Evolutionary conservation across 495 filamentous ascomycete genomes (phyloP).

Genomic region (Podospora pseudopauciseta): DNA sequence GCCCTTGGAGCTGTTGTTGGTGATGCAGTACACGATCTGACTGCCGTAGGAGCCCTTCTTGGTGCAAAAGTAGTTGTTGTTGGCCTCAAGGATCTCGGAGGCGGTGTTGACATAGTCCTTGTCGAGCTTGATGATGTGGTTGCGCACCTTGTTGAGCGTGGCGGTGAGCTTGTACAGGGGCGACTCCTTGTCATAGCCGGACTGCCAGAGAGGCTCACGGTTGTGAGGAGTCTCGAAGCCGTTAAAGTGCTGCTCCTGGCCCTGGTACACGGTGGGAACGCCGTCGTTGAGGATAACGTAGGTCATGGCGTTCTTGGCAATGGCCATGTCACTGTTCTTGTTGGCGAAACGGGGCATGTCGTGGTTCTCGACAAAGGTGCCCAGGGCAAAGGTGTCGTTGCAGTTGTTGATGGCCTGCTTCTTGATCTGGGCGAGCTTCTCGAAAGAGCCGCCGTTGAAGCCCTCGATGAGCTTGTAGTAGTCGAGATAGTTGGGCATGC

Average conservation of each 20-base stretch:
- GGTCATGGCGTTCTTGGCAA: slow-evolving; percentile 68
- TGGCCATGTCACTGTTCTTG: slow-evolving; percentile 50
- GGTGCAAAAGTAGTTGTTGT: slow-evolving; percentile 56
- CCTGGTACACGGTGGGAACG: slow-evolving; percentile 45
- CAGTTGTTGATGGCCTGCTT: slow-evolving; percentile 23
- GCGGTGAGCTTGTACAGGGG: slow-evolving; percentile 59
- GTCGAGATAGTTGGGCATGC: slow-evolving; percentile 64
- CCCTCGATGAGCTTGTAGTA: slow-evolving; percentile 60
- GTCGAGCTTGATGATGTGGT: slow-evolving; percentile 49
- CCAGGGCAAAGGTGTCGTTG: slow-evolving; percentile 37
- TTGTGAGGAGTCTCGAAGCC: slow-evolving; percentile 60
- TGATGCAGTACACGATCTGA: slow-evolving; percentile 32
- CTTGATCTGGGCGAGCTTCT: slow-evolving; percentile 17
- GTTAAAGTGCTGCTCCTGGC: slow-evolving; percentile 70
- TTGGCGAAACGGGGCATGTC: slow-evolving; percentile 67
- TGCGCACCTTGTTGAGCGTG: slow-evolving; percentile 59
- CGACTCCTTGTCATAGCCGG: slow-evolving; percentile 54
- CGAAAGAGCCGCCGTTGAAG: slow-evolving; percentile 27
- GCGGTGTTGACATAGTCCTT: slow-evolving; percentile 50
- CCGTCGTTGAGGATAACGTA: slow-evolving; percentile 66
- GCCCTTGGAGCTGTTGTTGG: slow-evolving; percentile 32
- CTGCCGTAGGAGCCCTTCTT: slow-evolving; percentile 63
- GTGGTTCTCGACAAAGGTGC: slow-evolving; percentile 77
- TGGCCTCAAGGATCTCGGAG: slow-evolving; percentile 53
- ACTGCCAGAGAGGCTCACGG: slow-evolving; percentile 72